Percentiles rank a stretch among this genome's conserved stretches.
Evolutionary conservation across 179 eudicot genomes (phyloP).

Genomic region (Pouteria campechiana): DNA sequence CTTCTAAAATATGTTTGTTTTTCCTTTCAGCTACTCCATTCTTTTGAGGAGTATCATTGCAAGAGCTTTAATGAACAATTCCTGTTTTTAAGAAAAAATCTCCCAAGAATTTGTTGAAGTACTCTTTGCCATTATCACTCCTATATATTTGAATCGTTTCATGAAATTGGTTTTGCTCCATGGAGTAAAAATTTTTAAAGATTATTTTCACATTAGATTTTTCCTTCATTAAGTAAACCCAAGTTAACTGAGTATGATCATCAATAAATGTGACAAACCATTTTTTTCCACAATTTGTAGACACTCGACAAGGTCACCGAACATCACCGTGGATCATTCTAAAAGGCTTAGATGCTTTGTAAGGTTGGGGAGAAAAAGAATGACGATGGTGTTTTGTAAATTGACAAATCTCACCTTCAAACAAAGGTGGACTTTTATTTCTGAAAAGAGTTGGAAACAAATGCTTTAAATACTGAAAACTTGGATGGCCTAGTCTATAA

Average conservation of each 20-base stretch:
- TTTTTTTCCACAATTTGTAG: background rate
- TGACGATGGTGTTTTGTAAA: background rate
- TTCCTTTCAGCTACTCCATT: no score
- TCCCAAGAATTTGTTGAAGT: background rate
- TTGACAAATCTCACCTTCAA: slow-evolving; percentile 3
- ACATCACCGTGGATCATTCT: background rate
- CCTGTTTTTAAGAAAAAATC: background rate
- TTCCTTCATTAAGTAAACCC: slow-evolving; percentile 4
- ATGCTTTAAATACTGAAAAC: slow-evolving; percentile 1
- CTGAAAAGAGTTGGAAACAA: slow-evolving; percentile 2
- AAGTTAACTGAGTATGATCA: background rate
- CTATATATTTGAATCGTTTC: background rate
- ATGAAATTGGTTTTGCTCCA: no score
- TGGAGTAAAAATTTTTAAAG: background rate
- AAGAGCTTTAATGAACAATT: background rate
- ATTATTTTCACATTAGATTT: background rate
- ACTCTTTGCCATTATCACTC: background rate
- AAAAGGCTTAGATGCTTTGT: background rate
- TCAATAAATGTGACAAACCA: slow-evolving; percentile 5
- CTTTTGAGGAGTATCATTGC: no score
- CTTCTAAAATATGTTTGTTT: no score
- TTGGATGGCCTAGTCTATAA: slow-evolving; percentile 3
- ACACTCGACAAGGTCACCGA: background rate
- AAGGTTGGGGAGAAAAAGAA: background rate
- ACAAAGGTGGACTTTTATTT: background rate